Evolutionary conservation across 257 asterid species (phyloP), one percentile per base, ranked within the genome.

Genomic region (Solanum chiquidenum): DNA sequence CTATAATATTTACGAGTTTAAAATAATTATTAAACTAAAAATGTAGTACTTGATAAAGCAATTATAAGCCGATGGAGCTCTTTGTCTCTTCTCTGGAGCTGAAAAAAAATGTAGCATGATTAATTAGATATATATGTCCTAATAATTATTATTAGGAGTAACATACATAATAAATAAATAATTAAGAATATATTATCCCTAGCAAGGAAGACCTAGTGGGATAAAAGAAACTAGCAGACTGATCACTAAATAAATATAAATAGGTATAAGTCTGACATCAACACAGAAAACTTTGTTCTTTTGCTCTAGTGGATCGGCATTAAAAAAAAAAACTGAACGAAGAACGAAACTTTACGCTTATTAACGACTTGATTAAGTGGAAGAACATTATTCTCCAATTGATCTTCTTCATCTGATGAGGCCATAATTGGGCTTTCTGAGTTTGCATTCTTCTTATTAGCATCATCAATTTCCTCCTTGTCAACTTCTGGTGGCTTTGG

Each of bases 31-130:
- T 5, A 49, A 49, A 5, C 58, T 49, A 0, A 49, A 49, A 49
- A 49, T 49, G 21, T 93, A 94, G 12, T 93, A 94, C 98, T 93
- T 95, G 93, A 96, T 93, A 94, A 96, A 96, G 90, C 88, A 89
- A 88, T 96, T 96, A 91, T 96, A 96, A 76, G 95, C 96, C 29
- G 99, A 92, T 18, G 97, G 98, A 46, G 95, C 91, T 72, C 99
- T 93, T 20, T 92, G 96, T 69, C 93, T 95, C 92, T 93, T 95
- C 92, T 90, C 93, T 0, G 98, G 96, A 18, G 98, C 98, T 96
- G 95, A 86, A 38, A 83, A 87, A 85, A 16, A 1, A 2, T 3
- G 37, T 12, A 75, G 20, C 29, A 44, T 27, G 68, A 14, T 55
- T n/a, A 31, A 7, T 14, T 71, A 71, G 12, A 31, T 31, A 33